phyloP scores from a whole-genome alignment of 805 yeast genomes.

The Myxozyma monticola region DNA sequence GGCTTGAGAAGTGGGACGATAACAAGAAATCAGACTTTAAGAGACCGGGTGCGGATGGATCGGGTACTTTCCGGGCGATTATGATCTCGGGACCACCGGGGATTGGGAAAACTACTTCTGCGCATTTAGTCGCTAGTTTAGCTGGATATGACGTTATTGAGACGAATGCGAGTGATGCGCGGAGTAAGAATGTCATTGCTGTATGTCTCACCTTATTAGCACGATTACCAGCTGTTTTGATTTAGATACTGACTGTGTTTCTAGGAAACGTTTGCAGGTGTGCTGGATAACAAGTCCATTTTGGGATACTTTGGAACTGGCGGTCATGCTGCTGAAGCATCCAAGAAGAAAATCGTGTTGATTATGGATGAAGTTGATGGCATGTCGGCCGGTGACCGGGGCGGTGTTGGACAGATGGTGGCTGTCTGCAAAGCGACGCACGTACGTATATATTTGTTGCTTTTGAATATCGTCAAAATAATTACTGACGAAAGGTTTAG shows the following conservation, averaged over 20 bases:
- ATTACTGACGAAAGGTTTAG: slow-evolving; percentile 44
- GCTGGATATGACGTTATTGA: slow-evolving; percentile 80
- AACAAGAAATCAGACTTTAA: slow-evolving; percentile 58
- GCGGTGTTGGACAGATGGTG: slow-evolving; percentile 95
- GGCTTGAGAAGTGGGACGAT: slow-evolving; percentile 78
- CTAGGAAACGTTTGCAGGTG: slow-evolving; percentile 64
- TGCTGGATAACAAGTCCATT: slow-evolving; percentile 78
- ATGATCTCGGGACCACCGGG: slow-evolving; percentile 94
- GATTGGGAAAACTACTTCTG: slow-evolving; percentile 87
- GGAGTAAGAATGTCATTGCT: slow-evolving; percentile 77
- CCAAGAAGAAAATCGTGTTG: slow-evolving; percentile 63
- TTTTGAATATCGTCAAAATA: not conserved
- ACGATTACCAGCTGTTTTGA: not conserved
- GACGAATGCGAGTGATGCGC: slow-evolving; percentile 83
- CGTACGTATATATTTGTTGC: slow-evolving; percentile 4
- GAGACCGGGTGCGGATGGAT: slow-evolving; percentile 60
- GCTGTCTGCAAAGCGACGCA: slow-evolving; percentile 79
- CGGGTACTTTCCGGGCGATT: slow-evolving; percentile 75
- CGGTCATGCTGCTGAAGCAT: slow-evolving; percentile 31
- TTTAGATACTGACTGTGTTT: slow-evolving; percentile 3
- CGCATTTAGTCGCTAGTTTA: slow-evolving; percentile 78
- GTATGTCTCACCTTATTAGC: no score
- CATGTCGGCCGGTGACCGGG: slow-evolving; percentile 98
- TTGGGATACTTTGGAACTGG: slow-evolving; percentile 64
- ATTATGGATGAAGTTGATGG: slow-evolving; percentile 99